Base-by-base conservation (phyloP, 2,329 filamentous ascomycete species). In the Cadophora luteo-olivacea region DNA sequence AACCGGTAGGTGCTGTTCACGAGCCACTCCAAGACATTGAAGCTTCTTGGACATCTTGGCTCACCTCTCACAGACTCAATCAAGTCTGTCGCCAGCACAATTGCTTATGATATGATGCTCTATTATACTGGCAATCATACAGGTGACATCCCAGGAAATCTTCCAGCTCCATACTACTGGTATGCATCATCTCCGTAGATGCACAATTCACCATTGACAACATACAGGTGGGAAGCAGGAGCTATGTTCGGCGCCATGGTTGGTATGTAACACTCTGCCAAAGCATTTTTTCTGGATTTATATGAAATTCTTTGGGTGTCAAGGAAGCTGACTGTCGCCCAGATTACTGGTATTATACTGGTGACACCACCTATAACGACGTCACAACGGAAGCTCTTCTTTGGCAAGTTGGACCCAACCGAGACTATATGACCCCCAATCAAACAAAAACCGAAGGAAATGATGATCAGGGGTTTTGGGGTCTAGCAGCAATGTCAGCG, bases 321-420 rank as follows among this genome's bases (percentile, higher is more conserved):
- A 41, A 24, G 36, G n/a, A 24, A 11, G 19, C 52, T 65, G 36
- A 65, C 51, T 38, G 8, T 4, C 0, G 8, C 38, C 9, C 14
- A 64, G 92, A 96, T 75, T 96, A 96, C 78, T 97, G 92, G 92
- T 92, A 90, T 77, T 92, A 93, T 77, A 95, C 92, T 0, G 89
- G 89, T 24, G 92, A 95, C 76, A 81, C 84, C 4, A 84, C 85
- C 41, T 96, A 92, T 81, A 94, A 94, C 77, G 81, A 89, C 19
- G 81, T 92, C 52, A 86, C 88, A 19, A 85, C 84, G 45, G 84
- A 92, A 71, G 93, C 87, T 14, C 84, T 97, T 73, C 84, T 94
- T 58, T 89, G 87, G 77, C 93, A 97, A 79, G 88, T 90, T 64
- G 92, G 92, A 65, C 84, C 87, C 1, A 84, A 91, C 75, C 82